A percentile compares a stretch with the other conserved stretches of the same genome.
phyloP scores from a whole-genome alignment of 306 rosid genomes.

The Casuarina glauca region DNA sequence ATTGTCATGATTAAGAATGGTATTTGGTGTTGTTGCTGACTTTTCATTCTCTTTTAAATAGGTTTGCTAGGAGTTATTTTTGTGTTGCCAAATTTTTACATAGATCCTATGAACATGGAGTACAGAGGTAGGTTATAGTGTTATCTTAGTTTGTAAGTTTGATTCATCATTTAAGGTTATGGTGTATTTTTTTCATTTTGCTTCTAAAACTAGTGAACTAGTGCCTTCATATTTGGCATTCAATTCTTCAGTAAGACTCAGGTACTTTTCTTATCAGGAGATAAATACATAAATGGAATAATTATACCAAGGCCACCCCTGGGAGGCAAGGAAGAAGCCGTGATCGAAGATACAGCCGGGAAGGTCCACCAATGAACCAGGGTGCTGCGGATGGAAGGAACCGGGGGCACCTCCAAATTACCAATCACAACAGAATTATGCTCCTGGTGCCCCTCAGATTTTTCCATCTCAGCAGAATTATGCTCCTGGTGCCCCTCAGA shows the following conservation, averaged over 20 bases:
- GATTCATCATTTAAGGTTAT: slow-evolving; percentile 7
- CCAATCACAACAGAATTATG: slow-evolving; percentile 40
- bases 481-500: slow-evolving; percentile 47
- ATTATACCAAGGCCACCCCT: slow-evolving; percentile 91
- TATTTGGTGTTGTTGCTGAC: not conserved
- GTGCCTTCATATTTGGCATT: slow-evolving; percentile 1
- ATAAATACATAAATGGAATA: slow-evolving; percentile 75
- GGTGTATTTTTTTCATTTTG: slow-evolving; percentile 3
- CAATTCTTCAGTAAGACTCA: slow-evolving; percentile 2
- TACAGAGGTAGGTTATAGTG: slow-evolving; percentile 65
- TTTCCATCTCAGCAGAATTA: slow-evolving; percentile 45
- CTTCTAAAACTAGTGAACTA: not conserved
- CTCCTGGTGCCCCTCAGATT: slow-evolving; percentile 38
- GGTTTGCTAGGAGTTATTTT: slow-evolving; percentile 74
- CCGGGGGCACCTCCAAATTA: slow-evolving; percentile 51
- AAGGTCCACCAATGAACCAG: slow-evolving; percentile 39
- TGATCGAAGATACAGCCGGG: slow-evolving; percentile 42
- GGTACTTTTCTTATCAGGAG: slow-evolving; percentile 52
- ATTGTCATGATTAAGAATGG: slow-evolving; percentile 2
- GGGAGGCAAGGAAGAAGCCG: slow-evolving; percentile 55
- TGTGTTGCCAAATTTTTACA: slow-evolving; percentile 84
- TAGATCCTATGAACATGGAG: slow-evolving; percentile 74
- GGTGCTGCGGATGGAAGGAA: slow-evolving; percentile 57
- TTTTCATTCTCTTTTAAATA: slow-evolving; percentile 28
- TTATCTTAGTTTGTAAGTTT: not conserved